phyloP scores from a whole-genome alignment of 163 green algal species.

The Scenedesmus sp. region DNA sequence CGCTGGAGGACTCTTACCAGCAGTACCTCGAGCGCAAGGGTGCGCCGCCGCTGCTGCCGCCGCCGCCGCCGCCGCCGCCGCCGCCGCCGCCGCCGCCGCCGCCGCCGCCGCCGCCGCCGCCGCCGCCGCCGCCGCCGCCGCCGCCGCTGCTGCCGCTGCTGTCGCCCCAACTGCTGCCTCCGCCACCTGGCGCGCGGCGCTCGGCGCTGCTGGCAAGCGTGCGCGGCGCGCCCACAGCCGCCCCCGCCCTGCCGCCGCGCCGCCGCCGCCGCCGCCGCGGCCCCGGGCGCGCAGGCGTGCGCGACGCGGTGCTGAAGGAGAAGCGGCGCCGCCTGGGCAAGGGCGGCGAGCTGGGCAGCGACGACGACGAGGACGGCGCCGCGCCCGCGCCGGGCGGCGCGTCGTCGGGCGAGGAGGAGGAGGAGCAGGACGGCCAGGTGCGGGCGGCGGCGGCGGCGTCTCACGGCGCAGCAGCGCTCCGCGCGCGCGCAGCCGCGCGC shows the following conservation, averaged over 20 bases:
- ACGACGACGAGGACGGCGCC: conserved; percentile 36
- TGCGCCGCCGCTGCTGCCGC: too few species aligned
- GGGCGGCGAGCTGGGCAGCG: conserved; percentile 65
- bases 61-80: too few species aligned
- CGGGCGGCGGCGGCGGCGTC: conserved; percentile 42
- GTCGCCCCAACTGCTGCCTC: too few species aligned
- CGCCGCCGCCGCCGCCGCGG: too few species aligned
- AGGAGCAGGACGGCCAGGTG: conserved; percentile 50
- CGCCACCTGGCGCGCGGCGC: too few species aligned
- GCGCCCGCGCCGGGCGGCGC: conserved; percentile 1
- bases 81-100: too few species aligned
- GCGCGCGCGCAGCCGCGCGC: too few species aligned
- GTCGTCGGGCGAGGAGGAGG: conserved; percentile 1
- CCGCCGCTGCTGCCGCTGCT: neutral
- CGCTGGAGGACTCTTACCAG: conserved; percentile 88
- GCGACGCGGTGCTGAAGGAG: conserved; percentile 60
- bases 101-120: too few species aligned
- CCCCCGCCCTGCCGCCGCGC: too few species aligned
- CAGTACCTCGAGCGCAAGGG: conserved; percentile 80
- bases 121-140: neutral
- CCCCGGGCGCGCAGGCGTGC: conserved; percentile 11
- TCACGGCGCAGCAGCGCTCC: neutral
- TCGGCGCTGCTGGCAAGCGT: too few species aligned
- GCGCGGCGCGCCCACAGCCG: too few species aligned
- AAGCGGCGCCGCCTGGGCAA: conserved; percentile 75